Evolutionary conservation across 768 basidiomycete genomes (phyloP), one percentile per base, ranked within the genome.

Genomic region (Agaricus subrufescens): DNA sequence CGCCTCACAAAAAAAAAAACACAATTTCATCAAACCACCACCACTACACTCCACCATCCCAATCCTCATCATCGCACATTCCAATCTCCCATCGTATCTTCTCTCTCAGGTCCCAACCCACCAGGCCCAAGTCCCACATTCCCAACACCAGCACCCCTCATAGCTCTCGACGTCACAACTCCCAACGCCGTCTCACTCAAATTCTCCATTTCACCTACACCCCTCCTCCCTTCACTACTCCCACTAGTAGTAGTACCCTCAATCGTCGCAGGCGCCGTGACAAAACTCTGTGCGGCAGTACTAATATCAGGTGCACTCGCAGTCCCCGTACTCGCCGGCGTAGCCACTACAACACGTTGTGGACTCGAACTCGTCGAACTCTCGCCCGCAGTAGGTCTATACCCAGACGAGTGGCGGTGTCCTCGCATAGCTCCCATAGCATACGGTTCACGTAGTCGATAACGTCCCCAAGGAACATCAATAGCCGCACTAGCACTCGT

Each of bases 231-330:
- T 52, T 60, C 61, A 46, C 59, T 61, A 46, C 79, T 76, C 52
- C 81, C 84, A 63, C 78, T 75, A 15, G 84, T 84, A 59, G 77
- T 74, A 25, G 76, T 73, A 14, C 81, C 80, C 14, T 76, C 76
- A 10, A 85, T 66, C 6, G 85, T 86, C 46, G 79, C 77, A 42
- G 88, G 77, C 15, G 81, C 79, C 4, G 87, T 87, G 23, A 89
- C 77, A 60, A 88, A 86, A 54, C 87, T 89, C 57, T 77, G 76
- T 2, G 81, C 76, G 11, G 87, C 87, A 0, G 85, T 86, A 66
- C 87, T 88, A 63, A 89, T 77, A 65, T 85, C 85, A 0, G 79
- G 76, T 39, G 72, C 80, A 62, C 80, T 80, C 59, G 66, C 73
- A 56, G 62, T 63, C 8, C 42, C 42, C 58, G 44, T 58, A 11